A percentile compares a stretch with the other conserved stretches of the same genome.
phyloP scores from a whole-genome alignment of 1,139 yeast genomes.

The Yamadazyma epiphylla region DNA sequence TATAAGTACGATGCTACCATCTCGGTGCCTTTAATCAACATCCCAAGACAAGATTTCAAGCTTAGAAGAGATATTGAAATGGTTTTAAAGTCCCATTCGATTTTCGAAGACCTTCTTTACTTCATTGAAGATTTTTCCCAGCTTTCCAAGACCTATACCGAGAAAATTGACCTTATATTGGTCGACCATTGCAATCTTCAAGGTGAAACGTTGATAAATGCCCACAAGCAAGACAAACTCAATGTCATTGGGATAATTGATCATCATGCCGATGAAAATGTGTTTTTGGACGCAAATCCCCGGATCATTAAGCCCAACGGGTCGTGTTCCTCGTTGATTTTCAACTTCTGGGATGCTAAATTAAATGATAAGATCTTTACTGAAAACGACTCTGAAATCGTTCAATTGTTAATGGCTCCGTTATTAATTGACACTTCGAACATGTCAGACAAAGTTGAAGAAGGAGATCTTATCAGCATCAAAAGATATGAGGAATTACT shows the following conservation, averaged over 20 bases:
- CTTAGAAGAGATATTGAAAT: slow-evolving; percentile 68
- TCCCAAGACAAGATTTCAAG: slow-evolving; percentile 59
- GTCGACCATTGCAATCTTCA: slow-evolving; percentile 84
- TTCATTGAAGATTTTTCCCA: slow-evolving; percentile 57
- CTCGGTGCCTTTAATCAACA: slow-evolving; percentile 68
- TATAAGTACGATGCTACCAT: slow-evolving; percentile 17
- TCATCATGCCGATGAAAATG: slow-evolving; percentile 77
- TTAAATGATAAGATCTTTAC: slow-evolving; percentile 18
- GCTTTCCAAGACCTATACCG: slow-evolving; percentile 2
- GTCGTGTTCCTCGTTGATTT: slow-evolving; percentile 74
- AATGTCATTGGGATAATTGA: slow-evolving; percentile 66
- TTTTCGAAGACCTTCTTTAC: slow-evolving; percentile 48
- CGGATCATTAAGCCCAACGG: slow-evolving; percentile 62
- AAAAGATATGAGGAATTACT: slow-evolving; percentile 10
- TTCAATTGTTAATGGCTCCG: slow-evolving; percentile 59
- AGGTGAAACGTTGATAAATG: slow-evolving; percentile 34
- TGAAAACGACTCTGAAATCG: slow-evolving; percentile 27
- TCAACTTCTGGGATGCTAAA: slow-evolving; percentile 51
- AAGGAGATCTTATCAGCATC: slow-evolving; percentile 48
- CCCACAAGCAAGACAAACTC: slow-evolving; percentile 18
- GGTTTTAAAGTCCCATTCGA: slow-evolving; percentile 46
- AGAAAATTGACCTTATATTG: slow-evolving; percentile 46
- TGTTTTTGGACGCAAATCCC: slow-evolving; percentile 48
- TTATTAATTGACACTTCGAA: slow-evolving; percentile 69
- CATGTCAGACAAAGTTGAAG: slow-evolving; percentile 55